Conservation (phyloP, 2,329 filamentous ascomycete genomes). For the Emericellopsis atlantica region DNA sequence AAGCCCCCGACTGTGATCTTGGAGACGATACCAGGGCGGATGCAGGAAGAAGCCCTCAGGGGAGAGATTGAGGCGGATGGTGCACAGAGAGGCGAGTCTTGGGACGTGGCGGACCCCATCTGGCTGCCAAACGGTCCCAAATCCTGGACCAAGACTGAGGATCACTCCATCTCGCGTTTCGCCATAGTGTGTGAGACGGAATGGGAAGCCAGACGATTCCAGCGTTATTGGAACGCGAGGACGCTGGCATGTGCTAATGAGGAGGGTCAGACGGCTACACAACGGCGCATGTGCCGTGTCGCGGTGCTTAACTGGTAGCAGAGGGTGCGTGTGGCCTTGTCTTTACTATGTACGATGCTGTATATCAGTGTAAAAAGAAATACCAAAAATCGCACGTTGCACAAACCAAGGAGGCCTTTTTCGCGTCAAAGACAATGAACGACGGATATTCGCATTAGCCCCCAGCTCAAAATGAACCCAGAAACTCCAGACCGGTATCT, state of each 20-base stretch:
- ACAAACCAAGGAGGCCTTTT: too few species aligned
- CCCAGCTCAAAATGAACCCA: slow-evolving; percentile 20
- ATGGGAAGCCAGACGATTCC: slow-evolving; percentile 23
- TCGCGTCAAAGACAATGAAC: slow-evolving; percentile 8
- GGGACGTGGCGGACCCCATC: neutral
- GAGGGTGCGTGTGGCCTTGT: neutral
- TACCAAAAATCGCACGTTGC: neutral
- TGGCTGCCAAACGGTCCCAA: neutral
- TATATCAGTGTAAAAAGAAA: neutral
- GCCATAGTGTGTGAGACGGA: slow-evolving; percentile 17
- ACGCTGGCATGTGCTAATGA: too few species aligned
- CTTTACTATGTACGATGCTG: neutral
- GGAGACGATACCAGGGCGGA: slow-evolving; percentile 10
- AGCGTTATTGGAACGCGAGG: slow-evolving; percentile 26
- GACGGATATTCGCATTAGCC: neutral
- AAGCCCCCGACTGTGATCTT: slow-evolving; percentile 15
- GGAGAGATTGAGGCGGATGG: neutral
- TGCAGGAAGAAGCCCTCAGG: neutral
- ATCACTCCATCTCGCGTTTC: slow-evolving; percentile 11
- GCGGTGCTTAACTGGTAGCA: slow-evolving; percentile 14
- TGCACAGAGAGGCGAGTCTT: neutral
- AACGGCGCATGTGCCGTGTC: too few species aligned
- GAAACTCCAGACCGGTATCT: slow-evolving; percentile 34
- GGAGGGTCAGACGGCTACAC: too few species aligned
- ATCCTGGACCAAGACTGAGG: neutral